Evolutionary conservation across 2,329 filamentous ascomycete genomes (phyloP).

Genomic region (Alternaria brassicae): DNA sequence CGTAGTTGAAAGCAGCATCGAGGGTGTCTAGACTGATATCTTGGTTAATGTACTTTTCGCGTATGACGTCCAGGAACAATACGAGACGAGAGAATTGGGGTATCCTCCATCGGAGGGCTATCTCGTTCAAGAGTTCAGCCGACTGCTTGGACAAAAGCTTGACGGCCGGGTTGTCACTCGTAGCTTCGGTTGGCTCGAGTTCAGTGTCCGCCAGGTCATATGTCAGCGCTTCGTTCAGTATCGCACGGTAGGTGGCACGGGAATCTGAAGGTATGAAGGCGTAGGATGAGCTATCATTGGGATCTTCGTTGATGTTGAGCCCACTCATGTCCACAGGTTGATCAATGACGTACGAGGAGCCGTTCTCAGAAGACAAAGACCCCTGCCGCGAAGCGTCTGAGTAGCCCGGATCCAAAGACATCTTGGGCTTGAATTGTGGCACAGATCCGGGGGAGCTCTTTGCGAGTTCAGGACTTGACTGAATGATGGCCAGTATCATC

Average conservation of each 20-base stretch:
- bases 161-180: conserved; percentile 57
- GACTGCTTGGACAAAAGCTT: conserved; percentile 76
- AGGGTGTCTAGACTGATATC: conserved; percentile 82
- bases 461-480: conserved; percentile 82
- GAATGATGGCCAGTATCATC: conserved; percentile 91
- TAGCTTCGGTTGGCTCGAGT: conserved; percentile 58
- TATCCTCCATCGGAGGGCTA: conserved; percentile 87
- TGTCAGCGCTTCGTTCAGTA: conserved; percentile 76
- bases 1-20: conserved; percentile 80
- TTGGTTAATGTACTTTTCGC: conserved; percentile 83
- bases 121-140: conserved; percentile 81
- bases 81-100: conserved; percentile 82
- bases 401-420: conserved; percentile 52
- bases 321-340: conserved; percentile 71
- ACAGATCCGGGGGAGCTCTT: conserved; percentile 72
- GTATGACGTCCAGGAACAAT: conserved; percentile 81
- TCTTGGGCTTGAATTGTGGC: conserved; percentile 61
- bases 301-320: conserved; percentile 65
- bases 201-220: conserved; percentile 66
- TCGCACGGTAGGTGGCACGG: conserved; percentile 80
- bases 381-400: conserved; percentile 56
- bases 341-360: conserved; percentile 66
- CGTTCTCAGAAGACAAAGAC: conserved; percentile 54
- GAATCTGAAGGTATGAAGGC: conserved; percentile 90
- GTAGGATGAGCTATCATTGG: conserved; percentile 69